Conservation (phyloP, 1,139 yeast genomes). For the Lodderomyces orthopsilosis region DNA sequence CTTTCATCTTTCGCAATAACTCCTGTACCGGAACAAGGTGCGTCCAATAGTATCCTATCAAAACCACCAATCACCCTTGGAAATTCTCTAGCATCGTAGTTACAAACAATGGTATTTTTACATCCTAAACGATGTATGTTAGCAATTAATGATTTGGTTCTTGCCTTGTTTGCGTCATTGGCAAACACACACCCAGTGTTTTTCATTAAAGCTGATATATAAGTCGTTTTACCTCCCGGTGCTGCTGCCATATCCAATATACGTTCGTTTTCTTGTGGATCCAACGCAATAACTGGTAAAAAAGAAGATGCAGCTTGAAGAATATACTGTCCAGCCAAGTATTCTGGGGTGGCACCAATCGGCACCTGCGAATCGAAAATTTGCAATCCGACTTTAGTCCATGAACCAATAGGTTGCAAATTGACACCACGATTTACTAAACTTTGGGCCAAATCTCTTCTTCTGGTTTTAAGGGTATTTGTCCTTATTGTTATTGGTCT, state of each 20-base stretch:
- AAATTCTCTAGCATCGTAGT: conserved; percentile 97
- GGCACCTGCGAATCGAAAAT: conserved; percentile 98
- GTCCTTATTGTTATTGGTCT: conserved; percentile 97
- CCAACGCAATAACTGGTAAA: conserved; percentile 95
- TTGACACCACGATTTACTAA: conserved; percentile 96
- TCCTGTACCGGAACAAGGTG: conserved; percentile 99
- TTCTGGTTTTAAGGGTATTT: conserved; percentile 88
- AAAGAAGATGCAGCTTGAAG: conserved; percentile 98
- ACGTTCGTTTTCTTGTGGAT: conserved; percentile 94
- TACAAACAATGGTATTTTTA: conserved; percentile 93
- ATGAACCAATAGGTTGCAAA: conserved; percentile 91
- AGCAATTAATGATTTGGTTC: conserved; percentile 95
- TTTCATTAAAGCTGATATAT: conserved; percentile 94
- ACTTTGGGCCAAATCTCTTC: conserved; percentile 94
- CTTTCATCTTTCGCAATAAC: conserved; percentile 97
- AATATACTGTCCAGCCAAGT: conserved; percentile 95
- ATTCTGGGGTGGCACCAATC: conserved; percentile 99
- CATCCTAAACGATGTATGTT: conserved; percentile 97
- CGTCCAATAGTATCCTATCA: conserved; percentile 91
- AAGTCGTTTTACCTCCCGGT: conserved; percentile 99
- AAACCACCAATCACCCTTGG: conserved; percentile 98
- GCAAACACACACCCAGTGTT: conserved; percentile 98
- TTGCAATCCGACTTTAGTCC: conserved; percentile 98
- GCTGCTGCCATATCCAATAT: conserved; percentile 99
- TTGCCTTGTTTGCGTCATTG: conserved; percentile 92